Evolutionary conservation across 306 rosid genomes (phyloP), one percentile per base, ranked within the genome.

Genomic region (Abrus precatorius): DNA sequence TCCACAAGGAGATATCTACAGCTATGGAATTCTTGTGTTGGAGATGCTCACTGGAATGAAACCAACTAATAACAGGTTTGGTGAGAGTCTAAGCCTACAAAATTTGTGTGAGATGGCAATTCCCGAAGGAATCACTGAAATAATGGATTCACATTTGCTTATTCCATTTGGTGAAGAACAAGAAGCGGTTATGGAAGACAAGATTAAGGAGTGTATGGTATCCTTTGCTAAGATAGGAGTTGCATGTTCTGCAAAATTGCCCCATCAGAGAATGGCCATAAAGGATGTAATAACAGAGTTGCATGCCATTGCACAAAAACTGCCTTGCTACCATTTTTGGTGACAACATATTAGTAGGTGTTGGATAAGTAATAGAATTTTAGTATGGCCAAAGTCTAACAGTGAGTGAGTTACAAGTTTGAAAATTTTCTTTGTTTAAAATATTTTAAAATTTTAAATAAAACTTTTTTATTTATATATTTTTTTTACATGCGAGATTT

Each of bases 1-100:
- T 36, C 0, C 54, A 5, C 13, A 85, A 56, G 88, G 88, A 29
- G 84, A 85, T 68, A 82, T 85, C 1, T 86, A 74, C 7, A 86
- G 86, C 20, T 82, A 69, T 36, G 82, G 84, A 1, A 40, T 86
- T 75, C 45, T 86, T 40, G 3, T 82, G 43, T 27, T 82, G 4
- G 86, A 82, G 62, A 53, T 86, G 84, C 73, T 82, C 0, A 82
- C 81, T 0, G 52, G 84, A 73, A 82, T 14, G 57, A 82, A 4
- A 62, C 86, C 86, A 45, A 79, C 80, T 11, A 20, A 82, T 69
- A 33, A 41, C 62, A 79, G 74, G 73, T 79, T 86, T 75, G 27
- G 38, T 20, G 84, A 63, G 1, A 30, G 30, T 68, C 0, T 61
- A 30, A 69, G 32, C 43, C 65, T 77, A 14, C 81, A 62, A 29